Base-by-base conservation (phyloP, 768 basidiomycete genomes). In the Pseudohyphozyma bogoriensis region DNA sequence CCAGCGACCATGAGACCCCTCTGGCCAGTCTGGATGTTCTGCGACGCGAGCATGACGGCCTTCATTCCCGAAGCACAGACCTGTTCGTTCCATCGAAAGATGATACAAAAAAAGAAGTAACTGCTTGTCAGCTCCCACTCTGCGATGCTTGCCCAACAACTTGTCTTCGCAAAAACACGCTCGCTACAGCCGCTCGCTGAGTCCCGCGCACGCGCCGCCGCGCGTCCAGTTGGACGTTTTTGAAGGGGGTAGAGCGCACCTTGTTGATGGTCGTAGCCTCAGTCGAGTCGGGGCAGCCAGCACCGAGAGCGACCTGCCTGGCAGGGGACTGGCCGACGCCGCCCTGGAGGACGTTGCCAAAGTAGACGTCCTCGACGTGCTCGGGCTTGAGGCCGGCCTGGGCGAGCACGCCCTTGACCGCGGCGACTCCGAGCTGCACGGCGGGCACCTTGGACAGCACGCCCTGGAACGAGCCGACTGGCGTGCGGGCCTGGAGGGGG, bases 201-300 rank as follows among this genome's bases (percentile, higher is more conserved):
- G 8, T 35, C 3, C 4, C 9, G 20, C 31, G 16, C 13, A n/a
- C 50, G 50, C 50, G 22, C 50, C 44, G 10, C 44, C 9, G 18
- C 44, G 9, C 44, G 24, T 24, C 44, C n/a, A n/a, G n/a, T n/a
- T n/a, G n/a, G n/a, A n/a, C n/a, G n/a, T n/a, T n/a, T n/a, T n/a
- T n/a, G n/a, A n/a, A n/a, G 44, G 9, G 10, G 24, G 9, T 45
- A 11, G 15, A 28, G 40, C 65, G 51, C 54, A 68, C 70, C 78
- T 99, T 99, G 83, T 99, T 99, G 78, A 99, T 84, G 51, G 95
- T 99, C 39, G 95, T 97, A 26, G 93, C 92, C 77, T 99, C 95
- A 31, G 93, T 92, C 58, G 79, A 80, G 13, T 84, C 74, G 64
- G 80, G 83, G 72, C 95, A 78, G 65, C 95, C 95, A n/a, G 91